Percentiles rank a stretch among this genome's conserved stretches.
phyloP scores from a whole-genome alignment of 2,329 filamentous ascomycete genomes.

The Stagonosporopsis tanaceti region DNA sequence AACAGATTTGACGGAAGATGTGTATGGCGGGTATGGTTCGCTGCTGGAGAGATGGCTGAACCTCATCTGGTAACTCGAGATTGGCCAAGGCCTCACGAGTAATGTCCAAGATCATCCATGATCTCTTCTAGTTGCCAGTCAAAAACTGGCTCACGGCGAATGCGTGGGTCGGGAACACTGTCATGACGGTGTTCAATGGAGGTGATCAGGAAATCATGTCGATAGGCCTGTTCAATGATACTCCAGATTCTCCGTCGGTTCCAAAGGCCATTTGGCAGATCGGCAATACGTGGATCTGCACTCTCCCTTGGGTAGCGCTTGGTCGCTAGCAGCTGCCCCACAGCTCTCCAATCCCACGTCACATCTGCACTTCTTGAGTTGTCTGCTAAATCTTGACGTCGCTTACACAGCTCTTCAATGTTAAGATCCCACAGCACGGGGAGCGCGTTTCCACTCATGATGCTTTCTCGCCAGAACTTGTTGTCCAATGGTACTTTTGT shows the following conservation, averaged over 20 bases:
- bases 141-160: constrained; percentile 10
- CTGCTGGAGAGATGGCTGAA: constrained; percentile 33
- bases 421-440: constrained; percentile 40
- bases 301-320: constrained; percentile 23
- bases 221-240: constrained; percentile 28
- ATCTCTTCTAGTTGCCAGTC: constrained; percentile 18
- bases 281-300: constrained; percentile 19
- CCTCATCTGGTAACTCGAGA: constrained; percentile 14
- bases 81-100: background rate
- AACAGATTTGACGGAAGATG: constrained; percentile 29
- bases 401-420: constrained; percentile 16
- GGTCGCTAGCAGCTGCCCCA: constrained; percentile 26
- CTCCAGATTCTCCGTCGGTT: constrained; percentile 40
- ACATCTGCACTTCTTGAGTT: constrained; percentile 2
- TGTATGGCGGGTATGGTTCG: constrained; percentile 28
- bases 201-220: background rate
- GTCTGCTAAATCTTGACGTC: constrained; percentile 1
- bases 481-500: constrained; percentile 30
- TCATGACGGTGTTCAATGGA: background rate
- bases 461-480: constrained; percentile 35
- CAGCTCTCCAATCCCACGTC: constrained; percentile 29
- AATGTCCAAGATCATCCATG: constrained; percentile 19
- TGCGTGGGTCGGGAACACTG: background rate
- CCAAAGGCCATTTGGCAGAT: constrained; percentile 32
- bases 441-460: constrained; percentile 30